phyloP scores from a whole-genome alignment of 2,329 filamentous ascomycete species.

The Penicillium sp. region DNA sequence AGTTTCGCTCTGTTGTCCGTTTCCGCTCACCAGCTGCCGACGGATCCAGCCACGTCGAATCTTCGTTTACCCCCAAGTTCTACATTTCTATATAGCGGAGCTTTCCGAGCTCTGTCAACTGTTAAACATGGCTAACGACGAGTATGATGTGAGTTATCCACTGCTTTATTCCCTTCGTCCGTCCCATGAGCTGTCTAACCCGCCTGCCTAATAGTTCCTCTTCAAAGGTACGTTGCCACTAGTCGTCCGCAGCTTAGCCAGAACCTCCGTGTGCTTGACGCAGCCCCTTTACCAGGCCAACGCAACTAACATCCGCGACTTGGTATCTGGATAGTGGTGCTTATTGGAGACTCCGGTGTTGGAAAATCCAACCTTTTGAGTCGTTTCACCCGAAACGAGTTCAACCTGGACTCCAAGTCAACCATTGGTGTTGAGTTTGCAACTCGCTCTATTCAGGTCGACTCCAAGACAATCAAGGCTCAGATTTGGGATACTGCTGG shows the following conservation, averaged over 20 bases:
- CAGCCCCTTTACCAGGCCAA: not conserved
- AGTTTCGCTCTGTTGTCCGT: constrained; percentile 21
- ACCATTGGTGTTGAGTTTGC: constrained; percentile 99
- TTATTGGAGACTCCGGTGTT: constrained; percentile 99
- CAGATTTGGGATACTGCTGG: constrained; percentile 99
- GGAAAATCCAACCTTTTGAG: constrained; percentile 99
- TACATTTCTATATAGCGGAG: constrained; percentile 26
- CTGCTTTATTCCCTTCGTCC: constrained; percentile 1
- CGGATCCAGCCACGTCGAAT: constrained; percentile 27
- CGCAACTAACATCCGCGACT: constrained; percentile 25
- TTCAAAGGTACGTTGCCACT: constrained; percentile 80
- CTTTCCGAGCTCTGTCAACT: constrained; percentile 29
- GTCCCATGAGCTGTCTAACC: constrained; percentile 20
- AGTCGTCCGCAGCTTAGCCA: constrained; percentile 27
- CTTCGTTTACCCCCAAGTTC: constrained; percentile 22
- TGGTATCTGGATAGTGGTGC: constrained; percentile 70
- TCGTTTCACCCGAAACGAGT: constrained; percentile 99
- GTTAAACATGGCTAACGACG: constrained; percentile 91
- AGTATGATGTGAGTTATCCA: constrained; percentile 86
- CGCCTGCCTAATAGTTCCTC: constrained; percentile 72
- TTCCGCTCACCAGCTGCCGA: constrained; percentile 25
- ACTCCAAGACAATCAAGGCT: constrained; percentile 99
- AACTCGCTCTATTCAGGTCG: constrained; percentile 96
- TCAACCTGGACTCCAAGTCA: constrained; percentile 99
- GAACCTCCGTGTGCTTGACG: constrained; percentile 17